Conservation (phyloP, 768 basidiomycete species). For the Russula brevipes region DNA sequence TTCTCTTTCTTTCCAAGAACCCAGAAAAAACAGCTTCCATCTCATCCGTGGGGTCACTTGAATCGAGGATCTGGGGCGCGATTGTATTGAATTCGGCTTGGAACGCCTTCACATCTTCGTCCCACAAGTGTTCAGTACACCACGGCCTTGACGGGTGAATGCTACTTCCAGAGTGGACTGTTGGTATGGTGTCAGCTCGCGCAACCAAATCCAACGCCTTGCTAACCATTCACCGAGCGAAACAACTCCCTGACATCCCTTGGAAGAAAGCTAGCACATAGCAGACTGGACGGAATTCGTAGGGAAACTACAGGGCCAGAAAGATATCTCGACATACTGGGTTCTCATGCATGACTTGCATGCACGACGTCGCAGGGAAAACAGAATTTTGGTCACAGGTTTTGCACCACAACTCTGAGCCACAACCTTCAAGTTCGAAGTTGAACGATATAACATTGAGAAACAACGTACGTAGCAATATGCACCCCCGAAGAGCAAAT, state of each 20-base stretch:
- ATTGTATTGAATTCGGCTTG: neutral
- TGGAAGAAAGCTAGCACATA: conserved; percentile 1
- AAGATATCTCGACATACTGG: neutral
- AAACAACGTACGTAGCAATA: conserved; percentile 14
- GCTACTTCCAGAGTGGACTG: neutral
- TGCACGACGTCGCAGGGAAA: conserved; percentile 13
- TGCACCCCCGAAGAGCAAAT: conserved; percentile 18
- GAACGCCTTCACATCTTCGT: conserved; percentile 8
- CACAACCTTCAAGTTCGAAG: neutral
- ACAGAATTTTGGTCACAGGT: conserved; percentile 16
- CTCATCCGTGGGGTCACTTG: neutral
- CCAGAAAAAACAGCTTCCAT: neutral
- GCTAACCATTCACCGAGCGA: conserved; percentile 1
- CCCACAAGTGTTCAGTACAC: conserved; percentile 13
- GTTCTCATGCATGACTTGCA: conserved; percentile 15
- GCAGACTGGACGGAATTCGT: neutral
- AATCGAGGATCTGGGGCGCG: neutral
- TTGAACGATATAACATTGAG: neutral
- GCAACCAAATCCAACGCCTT: neutral
- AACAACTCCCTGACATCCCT: conserved; percentile 8
- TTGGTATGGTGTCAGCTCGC: neutral
- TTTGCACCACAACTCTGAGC: conserved; percentile 18
- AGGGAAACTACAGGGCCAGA: neutral
- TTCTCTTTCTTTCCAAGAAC: neutral
- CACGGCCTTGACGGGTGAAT: neutral